Conservation (phyloP, 768 basidiomycete genomes). For the Pleurotus pulmonarius region DNA sequence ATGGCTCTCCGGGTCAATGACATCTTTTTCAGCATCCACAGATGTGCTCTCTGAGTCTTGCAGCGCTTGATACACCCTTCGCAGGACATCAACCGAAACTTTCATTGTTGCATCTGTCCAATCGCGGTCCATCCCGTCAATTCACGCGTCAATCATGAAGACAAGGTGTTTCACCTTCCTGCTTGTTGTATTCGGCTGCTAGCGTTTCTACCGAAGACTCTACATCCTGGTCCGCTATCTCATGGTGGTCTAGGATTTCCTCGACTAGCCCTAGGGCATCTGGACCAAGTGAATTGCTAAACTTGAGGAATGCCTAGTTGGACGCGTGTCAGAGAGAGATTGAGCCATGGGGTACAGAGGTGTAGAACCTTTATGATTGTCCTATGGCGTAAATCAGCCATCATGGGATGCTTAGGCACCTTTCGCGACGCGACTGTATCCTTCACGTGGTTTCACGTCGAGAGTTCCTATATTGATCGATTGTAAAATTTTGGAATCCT, state of each 20-base stretch:
- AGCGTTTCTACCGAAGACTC: constrained; percentile 76
- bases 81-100: constrained; percentile 63
- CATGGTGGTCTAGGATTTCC: constrained; percentile 64
- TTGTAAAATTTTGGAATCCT: too few species aligned
- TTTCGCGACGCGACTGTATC: too few species aligned
- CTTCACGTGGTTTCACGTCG: too few species aligned
- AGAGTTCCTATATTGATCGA: too few species aligned
- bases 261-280: constrained; percentile 73
- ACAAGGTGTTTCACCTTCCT: constrained; percentile 56
- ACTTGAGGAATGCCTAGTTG: constrained; percentile 77
- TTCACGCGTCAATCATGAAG: background rate
- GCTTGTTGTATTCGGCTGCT: constrained; percentile 85
- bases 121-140: background rate
- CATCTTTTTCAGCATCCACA: constrained; percentile 46
- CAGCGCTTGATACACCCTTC: constrained; percentile 70
- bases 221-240: constrained; percentile 64
- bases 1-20: constrained; percentile 78
- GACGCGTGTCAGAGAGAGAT: background rate
- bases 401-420: constrained; percentile 13
- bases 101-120: constrained; percentile 75
- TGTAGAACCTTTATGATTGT: constrained; percentile 42
- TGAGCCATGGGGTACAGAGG: background rate
- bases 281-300: constrained; percentile 82
- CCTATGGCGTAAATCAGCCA: constrained; percentile 46
- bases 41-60: constrained; percentile 57